Base-by-base conservation (phyloP, 768 basidiomycete genomes). In the Mrakia gelida region DNA sequence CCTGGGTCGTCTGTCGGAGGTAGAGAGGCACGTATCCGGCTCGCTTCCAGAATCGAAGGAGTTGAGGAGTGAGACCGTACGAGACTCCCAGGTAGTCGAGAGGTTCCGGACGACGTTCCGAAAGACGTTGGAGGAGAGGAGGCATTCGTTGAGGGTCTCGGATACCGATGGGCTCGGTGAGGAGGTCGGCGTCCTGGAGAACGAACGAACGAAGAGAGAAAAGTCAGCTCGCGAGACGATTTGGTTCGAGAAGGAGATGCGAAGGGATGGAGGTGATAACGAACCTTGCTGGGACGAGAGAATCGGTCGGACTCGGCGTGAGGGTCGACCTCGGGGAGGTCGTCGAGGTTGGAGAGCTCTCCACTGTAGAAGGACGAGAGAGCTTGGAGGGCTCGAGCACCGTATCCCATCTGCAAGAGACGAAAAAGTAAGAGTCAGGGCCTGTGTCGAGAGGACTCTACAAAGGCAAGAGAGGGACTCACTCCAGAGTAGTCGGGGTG, bases 31-130 rank as follows among this genome's bases (percentile, higher is more conserved):
- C 88, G 83, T 92, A 99, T 18, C 93, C 92, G 0, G 91, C 90
- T 30, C 94, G 89, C 85, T 98, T 98, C 97, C 97, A 98, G 87
- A 98, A 99, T 79, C 93, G 87, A 59, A 98, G 88, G 1, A 98
- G 87, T 80, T 89, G 91, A 8, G 92, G 88, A 0, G 95, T 98
- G 71, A 99, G 86, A 9, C 97, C 97, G 83, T 96, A 99, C 21
- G 94, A 96, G 3, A 98, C 96, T 65, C 97, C 96, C 9, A 99
- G 87, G 82, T 96, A 99, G 84, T 98, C 96, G 32, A 99, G 87
- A 43, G 85, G 87, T 82, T 98, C 95, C 0, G 96, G 96, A 84
- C 91, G 92, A 45, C 92, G 88, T 83, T 98, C 95, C 1, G 92
- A 90, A 6, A 98, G 87, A 4, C 94, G 90, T 81, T 95, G 94